Conservation (phyloP, 2,329 filamentous ascomycete genomes). For the Alternaria incomplexa region DNA sequence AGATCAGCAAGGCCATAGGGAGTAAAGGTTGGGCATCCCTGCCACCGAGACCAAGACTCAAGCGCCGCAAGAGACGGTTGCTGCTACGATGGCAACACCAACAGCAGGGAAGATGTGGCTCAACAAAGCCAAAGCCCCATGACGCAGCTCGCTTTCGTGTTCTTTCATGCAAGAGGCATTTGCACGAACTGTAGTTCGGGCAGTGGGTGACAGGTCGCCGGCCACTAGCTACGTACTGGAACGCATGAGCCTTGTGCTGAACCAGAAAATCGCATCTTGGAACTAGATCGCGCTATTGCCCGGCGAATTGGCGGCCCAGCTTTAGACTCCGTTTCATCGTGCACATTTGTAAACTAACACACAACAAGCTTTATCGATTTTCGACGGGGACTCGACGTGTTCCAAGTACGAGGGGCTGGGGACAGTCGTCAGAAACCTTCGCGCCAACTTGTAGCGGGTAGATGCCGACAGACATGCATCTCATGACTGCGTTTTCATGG, state of each 20-base stretch:
- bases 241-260: not conserved
- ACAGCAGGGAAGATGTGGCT: constrained; percentile 4
- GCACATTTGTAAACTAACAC: constrained; percentile 22
- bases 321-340: constrained; percentile 25
- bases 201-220: constrained; percentile 8
- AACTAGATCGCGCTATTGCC: constrained; percentile 12
- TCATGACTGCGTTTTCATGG: constrained; percentile 3
- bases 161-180: not conserved
- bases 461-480: constrained; percentile 9
- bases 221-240: not conserved
- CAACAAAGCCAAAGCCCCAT: not conserved
- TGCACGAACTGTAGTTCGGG: constrained; percentile 1
- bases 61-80: not conserved
- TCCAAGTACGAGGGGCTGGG: constrained; percentile 22
- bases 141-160: constrained; percentile 5
- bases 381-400: constrained; percentile 16
- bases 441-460: constrained; percentile 4
- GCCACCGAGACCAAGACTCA: not conserved
- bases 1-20: not conserved
- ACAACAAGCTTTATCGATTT: constrained; percentile 41
- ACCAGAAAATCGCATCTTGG: not conserved
- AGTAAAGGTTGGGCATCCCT: constrained; percentile 1
- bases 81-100: not conserved
- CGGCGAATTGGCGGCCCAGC: constrained; percentile 14
- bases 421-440: constrained; percentile 13